Evolutionary conservation across 1,139 yeast species (phyloP).

Genomic region (Blastobotrys indianensis): DNA sequence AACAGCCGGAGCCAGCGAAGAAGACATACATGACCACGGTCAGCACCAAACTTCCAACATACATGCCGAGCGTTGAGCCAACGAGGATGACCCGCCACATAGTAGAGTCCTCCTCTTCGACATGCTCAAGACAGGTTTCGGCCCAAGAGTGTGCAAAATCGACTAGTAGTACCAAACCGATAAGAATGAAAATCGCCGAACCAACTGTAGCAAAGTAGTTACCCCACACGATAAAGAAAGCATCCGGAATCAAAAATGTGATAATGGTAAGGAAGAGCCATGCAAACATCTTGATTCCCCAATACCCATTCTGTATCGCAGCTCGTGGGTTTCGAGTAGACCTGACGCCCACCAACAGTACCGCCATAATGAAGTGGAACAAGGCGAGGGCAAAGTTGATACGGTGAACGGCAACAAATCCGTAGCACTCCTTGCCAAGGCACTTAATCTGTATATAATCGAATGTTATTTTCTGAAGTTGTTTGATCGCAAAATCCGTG

Average conservation of each 20-base stretch:
- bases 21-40: conserved; percentile 75
- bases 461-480: conserved; percentile 68
- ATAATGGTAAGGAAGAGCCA: conserved; percentile 55
- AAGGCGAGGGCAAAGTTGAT: conserved; percentile 83
- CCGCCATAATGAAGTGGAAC: conserved; percentile 68
- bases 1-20: conserved; percentile 80
- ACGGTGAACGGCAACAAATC: conserved; percentile 89
- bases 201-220: conserved; percentile 80
- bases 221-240: conserved; percentile 84
- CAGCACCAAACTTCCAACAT: conserved; percentile 62
- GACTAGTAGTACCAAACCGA: conserved; percentile 83
- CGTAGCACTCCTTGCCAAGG: conserved; percentile 79
- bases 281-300: conserved; percentile 68
- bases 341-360: conserved; percentile 62
- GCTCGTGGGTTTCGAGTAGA: conserved; percentile 79
- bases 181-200: conserved; percentile 78
- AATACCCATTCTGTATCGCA: conserved; percentile 77
- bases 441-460: conserved; percentile 62
- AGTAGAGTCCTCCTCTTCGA: conserved; percentile 78
- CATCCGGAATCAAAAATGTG: conserved; percentile 79
- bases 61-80: conserved; percentile 86
- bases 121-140: conserved; percentile 85
- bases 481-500: conserved; percentile 70
- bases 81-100: conserved; percentile 77
- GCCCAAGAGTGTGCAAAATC: conserved; percentile 99